These are phyloP conservation scores for Phycomyces nitens DNA, from an alignment of 192 early-diverging fungal genomes.

Conservation along the genomic window DNA sequence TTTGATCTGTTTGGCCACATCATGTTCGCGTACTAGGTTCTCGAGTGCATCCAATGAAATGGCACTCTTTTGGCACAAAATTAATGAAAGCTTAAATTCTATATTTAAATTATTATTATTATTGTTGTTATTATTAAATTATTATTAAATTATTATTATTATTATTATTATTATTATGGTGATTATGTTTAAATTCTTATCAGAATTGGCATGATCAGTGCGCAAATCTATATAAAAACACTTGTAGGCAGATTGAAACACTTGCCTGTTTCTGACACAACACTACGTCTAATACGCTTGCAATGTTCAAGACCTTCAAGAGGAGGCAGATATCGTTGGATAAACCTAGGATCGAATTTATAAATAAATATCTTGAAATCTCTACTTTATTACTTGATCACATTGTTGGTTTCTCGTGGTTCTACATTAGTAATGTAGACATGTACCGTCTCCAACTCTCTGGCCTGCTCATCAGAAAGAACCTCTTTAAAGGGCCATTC, in stretches of 20 bases:
- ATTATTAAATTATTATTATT: background rate
- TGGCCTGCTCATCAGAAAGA: conserved; percentile 39
- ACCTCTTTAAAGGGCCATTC: conserved; percentile 43
- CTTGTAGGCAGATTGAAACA: background rate
- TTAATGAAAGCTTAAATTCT: conserved; percentile 30
- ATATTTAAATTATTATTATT: background rate
- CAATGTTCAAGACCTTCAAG: conserved; percentile 39
- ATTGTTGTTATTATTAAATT: no score
- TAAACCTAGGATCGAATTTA: conserved; percentile 40
- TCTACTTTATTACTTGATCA: conserved; percentile 24
- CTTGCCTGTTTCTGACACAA: conserved; percentile 1
- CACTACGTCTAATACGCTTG: conserved; percentile 42
- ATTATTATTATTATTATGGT: background rate
- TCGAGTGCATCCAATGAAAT: conserved; percentile 26
- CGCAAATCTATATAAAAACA: conserved; percentile 1
- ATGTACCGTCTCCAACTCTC: conserved; percentile 36
- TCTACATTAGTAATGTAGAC: conserved; percentile 27
- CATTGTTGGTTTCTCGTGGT: conserved; percentile 22
- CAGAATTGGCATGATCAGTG: background rate
- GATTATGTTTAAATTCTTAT: background rate
- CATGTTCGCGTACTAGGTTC: conserved; percentile 21
- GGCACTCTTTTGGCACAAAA: conserved; percentile 33
- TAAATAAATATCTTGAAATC: conserved; percentile 4
- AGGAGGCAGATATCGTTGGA: conserved; percentile 38
- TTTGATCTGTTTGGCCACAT: conserved; percentile 25